Evolutionary conservation across 345 rosid species (phyloP).

Genomic region (Sapria himalayana): DNA sequence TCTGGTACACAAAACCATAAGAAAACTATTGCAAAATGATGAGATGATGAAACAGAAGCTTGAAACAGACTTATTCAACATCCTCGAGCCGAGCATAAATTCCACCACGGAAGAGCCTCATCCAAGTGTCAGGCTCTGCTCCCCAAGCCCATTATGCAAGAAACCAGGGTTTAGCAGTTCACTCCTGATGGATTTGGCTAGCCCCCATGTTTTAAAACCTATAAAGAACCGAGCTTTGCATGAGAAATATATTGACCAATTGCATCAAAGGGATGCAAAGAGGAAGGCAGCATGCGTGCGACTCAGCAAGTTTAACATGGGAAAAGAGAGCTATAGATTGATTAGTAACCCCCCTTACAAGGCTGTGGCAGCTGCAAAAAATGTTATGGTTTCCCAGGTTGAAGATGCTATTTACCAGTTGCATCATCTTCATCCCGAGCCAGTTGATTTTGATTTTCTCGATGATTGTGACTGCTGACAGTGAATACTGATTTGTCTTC

Average conservation of each 20-base stretch:
- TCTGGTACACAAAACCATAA: constrained; percentile 26
- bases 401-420: constrained; percentile 43
- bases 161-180: constrained; percentile 18
- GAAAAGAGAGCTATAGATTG: constrained; percentile 26
- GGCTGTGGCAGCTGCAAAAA: constrained; percentile 34
- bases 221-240: constrained; percentile 49
- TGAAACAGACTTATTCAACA: constrained; percentile 49
- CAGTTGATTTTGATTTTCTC: constrained; percentile 15
- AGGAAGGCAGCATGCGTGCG: constrained; percentile 25
- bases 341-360: constrained; percentile 13
- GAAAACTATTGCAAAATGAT: constrained; percentile 46
- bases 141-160: constrained; percentile 21
- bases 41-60: constrained; percentile 17
- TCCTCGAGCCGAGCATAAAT: constrained; percentile 35
- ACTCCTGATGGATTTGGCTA: constrained; percentile 13
- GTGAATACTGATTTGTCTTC: no score
- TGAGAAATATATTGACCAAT: constrained; percentile 60
- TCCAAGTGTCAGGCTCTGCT: constrained; percentile 15
- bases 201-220: constrained; percentile 48
- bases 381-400: constrained; percentile 26
- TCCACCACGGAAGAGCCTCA: constrained; percentile 8
- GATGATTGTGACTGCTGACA: constrained; percentile 9
- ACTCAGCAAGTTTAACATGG: constrained; percentile 5
- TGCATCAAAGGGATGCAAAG: constrained; percentile 61
- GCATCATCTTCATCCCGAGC: constrained; percentile 16